A percentile compares a stretch with the other conserved stretches of the same genome.
phyloP scores from a whole-genome alignment of 2,329 filamentous ascomycete species.

The Sporothrix variecibatus region DNA sequence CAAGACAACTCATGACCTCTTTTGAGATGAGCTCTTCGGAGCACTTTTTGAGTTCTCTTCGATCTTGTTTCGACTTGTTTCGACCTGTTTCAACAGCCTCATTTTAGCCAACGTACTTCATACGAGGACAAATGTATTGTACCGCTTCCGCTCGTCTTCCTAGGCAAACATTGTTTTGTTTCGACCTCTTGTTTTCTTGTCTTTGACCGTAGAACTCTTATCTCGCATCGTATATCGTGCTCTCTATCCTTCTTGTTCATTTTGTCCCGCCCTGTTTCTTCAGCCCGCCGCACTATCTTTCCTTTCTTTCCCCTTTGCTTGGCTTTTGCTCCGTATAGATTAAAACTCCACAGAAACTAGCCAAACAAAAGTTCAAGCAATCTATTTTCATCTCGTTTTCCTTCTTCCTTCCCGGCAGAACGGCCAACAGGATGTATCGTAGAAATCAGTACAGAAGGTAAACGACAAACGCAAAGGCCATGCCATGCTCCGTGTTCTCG shows the following conservation, averaged over 20 bases:
- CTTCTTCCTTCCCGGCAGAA: neutral
- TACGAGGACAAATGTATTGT: neutral
- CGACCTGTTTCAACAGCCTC: constrained; percentile 17
- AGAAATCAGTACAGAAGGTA: neutral
- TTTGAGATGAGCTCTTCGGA: neutral
- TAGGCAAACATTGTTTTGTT: constrained; percentile 10
- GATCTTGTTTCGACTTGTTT: constrained; percentile 16
- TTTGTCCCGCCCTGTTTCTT: neutral
- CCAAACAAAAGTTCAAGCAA: neutral
- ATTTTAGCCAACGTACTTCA: neutral
- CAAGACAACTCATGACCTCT: neutral
- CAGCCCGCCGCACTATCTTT: neutral
- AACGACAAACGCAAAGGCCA: neutral
- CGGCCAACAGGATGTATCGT: neutral
- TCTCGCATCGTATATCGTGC: neutral
- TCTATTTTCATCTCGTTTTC: neutral
- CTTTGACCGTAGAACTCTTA: too few species aligned
- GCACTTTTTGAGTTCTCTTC: neutral
- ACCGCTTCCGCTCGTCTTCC: neutral
- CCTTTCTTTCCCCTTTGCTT: neutral
- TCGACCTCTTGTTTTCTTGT: neutral
- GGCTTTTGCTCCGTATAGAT: constrained; percentile 7
- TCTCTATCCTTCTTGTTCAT: neutral
- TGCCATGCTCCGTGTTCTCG: neutral
- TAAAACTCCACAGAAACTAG: neutral